phyloP scores from a whole-genome alignment of 164 flowering plant genomes.

The Aristolochia californica region DNA sequence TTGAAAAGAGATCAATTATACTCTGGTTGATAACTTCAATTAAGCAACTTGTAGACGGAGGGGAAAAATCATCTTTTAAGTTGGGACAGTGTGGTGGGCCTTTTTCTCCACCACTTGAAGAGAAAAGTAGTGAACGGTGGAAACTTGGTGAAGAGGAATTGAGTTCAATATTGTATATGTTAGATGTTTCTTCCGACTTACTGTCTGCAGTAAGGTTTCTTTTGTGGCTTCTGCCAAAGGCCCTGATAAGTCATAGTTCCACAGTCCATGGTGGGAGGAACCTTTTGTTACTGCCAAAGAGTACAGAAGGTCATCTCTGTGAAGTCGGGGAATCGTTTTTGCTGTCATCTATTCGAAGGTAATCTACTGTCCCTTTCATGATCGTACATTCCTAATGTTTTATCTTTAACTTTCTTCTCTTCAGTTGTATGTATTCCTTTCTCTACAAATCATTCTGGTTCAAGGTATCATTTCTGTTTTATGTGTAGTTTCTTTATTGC shows the following conservation, averaged over 20 bases:
- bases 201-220: slow-evolving; percentile 61
- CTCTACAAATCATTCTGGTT: too few relatives aligned
- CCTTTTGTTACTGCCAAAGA: slow-evolving; percentile 36
- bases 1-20: slow-evolving; percentile 50
- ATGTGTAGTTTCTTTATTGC: too few relatives aligned
- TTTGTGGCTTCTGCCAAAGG: slow-evolving; percentile 81
- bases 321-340: slow-evolving; percentile 83
- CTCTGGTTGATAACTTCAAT: slow-evolving; percentile 58
- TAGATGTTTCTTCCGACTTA: slow-evolving; percentile 70
- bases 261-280: slow-evolving; percentile 52
- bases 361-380: neutral
- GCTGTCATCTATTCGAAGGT: slow-evolving; percentile 79
- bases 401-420: too few relatives aligned
- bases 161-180: slow-evolving; percentile 53
- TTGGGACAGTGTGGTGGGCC: slow-evolving; percentile 45
- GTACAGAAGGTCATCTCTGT: slow-evolving; percentile 52
- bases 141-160: slow-evolving; percentile 90
- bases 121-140: slow-evolving; percentile 44
- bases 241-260: slow-evolving; percentile 32
- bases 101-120: slow-evolving; percentile 38
- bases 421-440: too few relatives aligned
- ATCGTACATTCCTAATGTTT: too few relatives aligned
- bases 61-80: slow-evolving; percentile 41
- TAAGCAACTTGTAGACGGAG: slow-evolving; percentile 60
- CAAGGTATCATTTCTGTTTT: too few relatives aligned